Base-by-base conservation (phyloP, 352 stramenopile genomes). In the Elongisporangium senticosum region DNA sequence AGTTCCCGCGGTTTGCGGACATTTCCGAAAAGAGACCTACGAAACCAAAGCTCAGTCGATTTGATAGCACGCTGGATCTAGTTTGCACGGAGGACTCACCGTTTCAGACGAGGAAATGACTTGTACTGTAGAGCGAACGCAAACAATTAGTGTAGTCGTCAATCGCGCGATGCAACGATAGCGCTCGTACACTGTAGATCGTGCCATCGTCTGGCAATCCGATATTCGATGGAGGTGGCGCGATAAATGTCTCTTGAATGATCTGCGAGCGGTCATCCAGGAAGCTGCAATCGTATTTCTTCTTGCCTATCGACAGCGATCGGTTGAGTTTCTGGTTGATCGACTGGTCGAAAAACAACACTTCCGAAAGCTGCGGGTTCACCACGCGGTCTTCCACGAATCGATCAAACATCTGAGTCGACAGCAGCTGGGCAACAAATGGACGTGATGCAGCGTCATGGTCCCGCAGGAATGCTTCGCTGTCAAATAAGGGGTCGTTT, bases 241-340 rank as follows among this genome's bases (percentile, higher is more conserved):
- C 80, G 21, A 94, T 90, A 60, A 90, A 94, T 7, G 84, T 94
- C 62, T 92, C 84, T 55, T 86, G 76, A 58, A 94, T 85, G 8
- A 86, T 76, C 53, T 94, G 80, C 0, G 78, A 79, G 7, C 66
- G 71, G 55, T 92, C 79, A 20, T 90, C 82, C n/a, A 94, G 63
- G 59, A 94, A 94, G 51, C 72, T 85, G 63, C 80, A 89, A 58
- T 94, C 82, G 54, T 86, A 82, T 61, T 94, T 94, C 67, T 89
- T 90, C 59, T 90, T 93, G 3, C 79, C 79, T 33, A 91, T 78
- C 8, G 68, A 77, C 37, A 87, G 61, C 11, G 79, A 90, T 4
- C 83, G 81, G 55, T 93, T 93, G 49, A 91, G 78, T 61, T 94
- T 94, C 58, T 90, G 80, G 55, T 87, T 90, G 59, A 94, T 94